Percentiles rank a stretch among this genome's conserved stretches.
Evolutionary conservation across 768 basidiomycete genomes (phyloP).

Genomic region (Tylopilus rubrobrunneus): DNA sequence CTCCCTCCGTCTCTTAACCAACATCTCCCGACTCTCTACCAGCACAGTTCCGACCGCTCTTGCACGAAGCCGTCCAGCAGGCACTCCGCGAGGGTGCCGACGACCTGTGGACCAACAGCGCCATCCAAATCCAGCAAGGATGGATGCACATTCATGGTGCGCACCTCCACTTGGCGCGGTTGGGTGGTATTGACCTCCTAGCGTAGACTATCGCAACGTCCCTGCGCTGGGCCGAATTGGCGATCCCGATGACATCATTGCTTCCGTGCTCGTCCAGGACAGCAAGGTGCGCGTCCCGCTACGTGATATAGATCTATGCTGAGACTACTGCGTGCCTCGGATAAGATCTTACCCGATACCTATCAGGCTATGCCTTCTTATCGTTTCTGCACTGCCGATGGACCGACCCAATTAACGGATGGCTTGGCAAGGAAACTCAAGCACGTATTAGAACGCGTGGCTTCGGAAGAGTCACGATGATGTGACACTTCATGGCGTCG

Average conservation of each 20-base stretch:
- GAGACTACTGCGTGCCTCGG: background rate
- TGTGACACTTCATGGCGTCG: too few species aligned
- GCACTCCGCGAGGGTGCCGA: slow-evolving; percentile 58
- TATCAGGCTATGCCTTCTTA: slow-evolving; percentile 86
- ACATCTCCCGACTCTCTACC: background rate
- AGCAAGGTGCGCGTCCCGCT: slow-evolving; percentile 46
- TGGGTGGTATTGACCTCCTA: background rate
- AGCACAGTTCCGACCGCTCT: slow-evolving; percentile 57
- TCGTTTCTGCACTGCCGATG: slow-evolving; percentile 73
- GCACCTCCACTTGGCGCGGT: slow-evolving; percentile 2
- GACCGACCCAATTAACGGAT: slow-evolving; percentile 62
- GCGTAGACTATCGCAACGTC: slow-evolving; percentile 60
- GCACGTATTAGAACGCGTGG: slow-evolving; percentile 33
- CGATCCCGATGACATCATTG: slow-evolving; percentile 82
- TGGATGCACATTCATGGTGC: slow-evolving; percentile 83
- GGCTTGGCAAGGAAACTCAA: slow-evolving; percentile 54
- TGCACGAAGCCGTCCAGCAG: slow-evolving; percentile 57
- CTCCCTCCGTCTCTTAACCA: background rate
- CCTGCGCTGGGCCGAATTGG: slow-evolving; percentile 74
- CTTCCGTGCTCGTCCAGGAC: slow-evolving; percentile 65
- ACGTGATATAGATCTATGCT: background rate
- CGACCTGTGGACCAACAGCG: slow-evolving; percentile 61
- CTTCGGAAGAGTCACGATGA: slow-evolving; percentile 28
- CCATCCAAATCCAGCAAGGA: slow-evolving; percentile 63
- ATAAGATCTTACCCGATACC: slow-evolving; percentile 62